Evolutionary conservation across 129 eudicot genomes (phyloP).

Genomic region (Artemisia argyi): DNA sequence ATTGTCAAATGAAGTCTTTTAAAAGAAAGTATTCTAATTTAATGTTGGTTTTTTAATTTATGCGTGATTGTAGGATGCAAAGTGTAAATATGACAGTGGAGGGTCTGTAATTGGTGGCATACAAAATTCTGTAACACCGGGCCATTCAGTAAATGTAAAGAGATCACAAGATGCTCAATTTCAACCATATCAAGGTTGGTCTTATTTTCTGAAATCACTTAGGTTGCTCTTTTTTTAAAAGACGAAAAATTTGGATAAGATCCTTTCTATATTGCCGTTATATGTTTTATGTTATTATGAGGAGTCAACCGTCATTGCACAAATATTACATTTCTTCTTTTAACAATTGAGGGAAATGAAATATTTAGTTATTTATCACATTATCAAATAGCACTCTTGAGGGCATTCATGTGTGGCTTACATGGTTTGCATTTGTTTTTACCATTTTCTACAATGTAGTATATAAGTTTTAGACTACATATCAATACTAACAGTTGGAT

Average conservation of each 20-base stretch:
- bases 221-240: neutral
- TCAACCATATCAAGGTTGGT: constrained; percentile 54
- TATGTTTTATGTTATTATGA: neutral
- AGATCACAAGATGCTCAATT: constrained; percentile 56
- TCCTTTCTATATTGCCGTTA: no score
- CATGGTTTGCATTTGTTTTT: neutral
- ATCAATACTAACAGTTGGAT: neutral
- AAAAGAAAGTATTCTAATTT: constrained; percentile 17
- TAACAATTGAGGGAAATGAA: neutral
- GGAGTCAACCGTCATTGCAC: neutral
- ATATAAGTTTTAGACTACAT: no score
- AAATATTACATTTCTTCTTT: neutral
- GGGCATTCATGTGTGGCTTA: neutral
- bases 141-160: constrained; percentile 45
- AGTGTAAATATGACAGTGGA: constrained; percentile 42
- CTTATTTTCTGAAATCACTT: neutral
- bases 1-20: constrained; percentile 12
- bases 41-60: neutral
- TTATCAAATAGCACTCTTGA: neutral
- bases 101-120: constrained; percentile 42
- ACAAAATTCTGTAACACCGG: constrained; percentile 43
- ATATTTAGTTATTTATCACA: neutral
- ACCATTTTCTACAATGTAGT: neutral
- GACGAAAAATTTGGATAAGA: no score
- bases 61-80: constrained; percentile 34